A percentile compares a stretch with the other conserved stretches of the same genome.
Evolutionary conservation across 768 basidiomycete species (phyloP).

Genomic region (Kwoniella sp.): DNA sequence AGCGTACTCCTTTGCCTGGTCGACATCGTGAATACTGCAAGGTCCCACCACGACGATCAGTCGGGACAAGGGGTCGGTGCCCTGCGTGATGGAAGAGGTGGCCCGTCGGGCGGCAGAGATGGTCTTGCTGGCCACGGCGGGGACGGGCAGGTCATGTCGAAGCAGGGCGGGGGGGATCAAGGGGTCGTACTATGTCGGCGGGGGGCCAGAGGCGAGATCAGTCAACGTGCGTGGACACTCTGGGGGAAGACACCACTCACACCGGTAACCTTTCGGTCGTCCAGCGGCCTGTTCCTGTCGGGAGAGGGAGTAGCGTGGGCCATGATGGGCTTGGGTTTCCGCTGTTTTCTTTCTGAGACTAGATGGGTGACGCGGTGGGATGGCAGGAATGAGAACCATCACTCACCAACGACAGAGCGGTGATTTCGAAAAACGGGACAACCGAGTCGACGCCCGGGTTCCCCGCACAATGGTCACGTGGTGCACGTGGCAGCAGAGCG

Average conservation of each 20-base stretch:
- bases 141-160: constrained; percentile 74
- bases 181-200: constrained; percentile 73
- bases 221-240: no score
- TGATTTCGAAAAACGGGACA: no score
- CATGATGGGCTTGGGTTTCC: constrained; percentile 8
- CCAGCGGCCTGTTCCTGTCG: constrained; percentile 33
- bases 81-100: constrained; percentile 73
- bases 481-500: no score
- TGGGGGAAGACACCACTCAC: constrained; percentile 22
- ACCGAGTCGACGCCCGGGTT: no score
- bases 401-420: no score
- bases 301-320: constrained; percentile 30
- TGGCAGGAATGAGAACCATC: no score
- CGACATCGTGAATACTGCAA: constrained; percentile 86
- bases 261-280: constrained; percentile 42
- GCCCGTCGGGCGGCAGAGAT: constrained; percentile 74
- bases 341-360: no score
- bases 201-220: not conserved
- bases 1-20: constrained; percentile 63
- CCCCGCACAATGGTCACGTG: no score
- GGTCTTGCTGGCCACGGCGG: constrained; percentile 62
- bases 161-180: constrained; percentile 88
- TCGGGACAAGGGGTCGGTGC: constrained; percentile 66
- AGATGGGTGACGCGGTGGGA: no score
- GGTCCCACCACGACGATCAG: constrained; percentile 89